These are phyloP conservation scores for Colletotrichum sp. DNA, from an alignment of 2,329 filamentous ascomycete species.

Conservation along the genomic window DNA sequence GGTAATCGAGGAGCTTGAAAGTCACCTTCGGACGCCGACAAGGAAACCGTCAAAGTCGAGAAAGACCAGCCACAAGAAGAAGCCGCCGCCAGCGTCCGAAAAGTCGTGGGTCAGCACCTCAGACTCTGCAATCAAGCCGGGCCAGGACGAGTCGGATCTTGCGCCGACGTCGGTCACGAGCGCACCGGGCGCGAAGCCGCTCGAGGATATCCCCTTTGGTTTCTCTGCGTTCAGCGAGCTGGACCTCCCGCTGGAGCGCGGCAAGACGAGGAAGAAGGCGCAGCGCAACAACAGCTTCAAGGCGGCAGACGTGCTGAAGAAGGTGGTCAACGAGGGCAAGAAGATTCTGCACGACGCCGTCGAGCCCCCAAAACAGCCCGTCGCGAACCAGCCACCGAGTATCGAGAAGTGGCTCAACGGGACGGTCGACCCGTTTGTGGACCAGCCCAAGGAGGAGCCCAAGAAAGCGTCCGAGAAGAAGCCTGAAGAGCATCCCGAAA, in stretches of 20 bases:
- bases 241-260: conserved; percentile 55
- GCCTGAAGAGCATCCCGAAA: conserved; percentile 4
- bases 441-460: conserved; percentile 34
- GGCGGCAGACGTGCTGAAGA: conserved; percentile 66
- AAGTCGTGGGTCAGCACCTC: conserved; percentile 31
- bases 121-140: conserved; percentile 24
- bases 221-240: conserved; percentile 72
- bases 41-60: conserved; percentile 13
- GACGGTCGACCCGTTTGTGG: conserved; percentile 68
- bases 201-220: conserved; percentile 68
- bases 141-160: conserved; percentile 33
- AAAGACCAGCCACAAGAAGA: conserved; percentile 13
- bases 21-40: conserved; percentile 43
- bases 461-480: conserved; percentile 41
- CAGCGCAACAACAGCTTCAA: conserved; percentile 64
- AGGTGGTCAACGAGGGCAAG: conserved; percentile 67
- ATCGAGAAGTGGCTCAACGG: conserved; percentile 71
- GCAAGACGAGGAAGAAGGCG: conserved; percentile 47
- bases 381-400: conserved; percentile 62
- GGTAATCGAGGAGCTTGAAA: conserved; percentile 40
- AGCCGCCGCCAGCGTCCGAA: conserved; percentile 19
- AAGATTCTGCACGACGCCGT: conserved; percentile 68
- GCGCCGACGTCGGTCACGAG: conserved; percentile 41
- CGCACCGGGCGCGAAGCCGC: conserved; percentile 47
- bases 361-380: conserved; percentile 57